phyloP scores from a whole-genome alignment of 1,284 basidiomycete species.

The Thelephora terrestris region DNA sequence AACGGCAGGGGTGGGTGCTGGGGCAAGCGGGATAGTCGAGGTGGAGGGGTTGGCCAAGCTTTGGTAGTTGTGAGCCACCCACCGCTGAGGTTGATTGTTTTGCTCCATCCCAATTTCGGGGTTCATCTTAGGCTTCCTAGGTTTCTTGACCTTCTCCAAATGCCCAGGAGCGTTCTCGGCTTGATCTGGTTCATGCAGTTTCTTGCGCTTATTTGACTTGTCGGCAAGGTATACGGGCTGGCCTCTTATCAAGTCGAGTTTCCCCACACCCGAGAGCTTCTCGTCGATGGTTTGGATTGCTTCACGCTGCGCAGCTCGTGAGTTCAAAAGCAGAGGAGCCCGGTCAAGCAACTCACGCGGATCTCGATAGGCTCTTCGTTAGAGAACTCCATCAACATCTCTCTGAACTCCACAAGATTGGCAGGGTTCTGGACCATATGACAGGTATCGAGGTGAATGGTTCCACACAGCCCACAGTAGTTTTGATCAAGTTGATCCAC shows the following conservation, averaged over 20 bases:
- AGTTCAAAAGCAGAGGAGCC: conserved; percentile 1
- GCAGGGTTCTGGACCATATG: conserved; percentile 54
- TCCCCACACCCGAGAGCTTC: conserved; percentile 41
- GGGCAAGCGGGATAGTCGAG: too few species aligned
- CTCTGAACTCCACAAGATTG: conserved; percentile 58
- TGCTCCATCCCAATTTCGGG: too few species aligned
- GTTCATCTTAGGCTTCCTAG: too few species aligned
- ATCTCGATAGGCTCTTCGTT: conserved; percentile 55
- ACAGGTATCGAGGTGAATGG: conserved; percentile 42
- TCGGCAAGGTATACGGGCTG: conserved; percentile 50
- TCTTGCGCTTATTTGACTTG: too few species aligned
- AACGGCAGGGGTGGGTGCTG: too few species aligned
- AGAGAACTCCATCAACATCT: conserved; percentile 48
- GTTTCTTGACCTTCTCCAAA: too few species aligned
- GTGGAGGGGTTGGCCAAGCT: too few species aligned
- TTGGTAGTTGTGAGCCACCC: too few species aligned
- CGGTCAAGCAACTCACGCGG: conserved; percentile 33
- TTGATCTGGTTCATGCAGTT: too few species aligned
- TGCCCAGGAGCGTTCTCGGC: too few species aligned
- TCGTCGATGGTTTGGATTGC: conserved; percentile 61
- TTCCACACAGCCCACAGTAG: conserved; percentile 53
- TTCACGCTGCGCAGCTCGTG: conserved; percentile 30
- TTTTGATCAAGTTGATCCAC: conserved; percentile 13
- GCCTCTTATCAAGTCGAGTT: conserved; percentile 42
- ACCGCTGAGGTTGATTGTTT: too few species aligned